Conservation (phyloP, 1,284 basidiomycete genomes). For the Fomitopsis betulina region DNA sequence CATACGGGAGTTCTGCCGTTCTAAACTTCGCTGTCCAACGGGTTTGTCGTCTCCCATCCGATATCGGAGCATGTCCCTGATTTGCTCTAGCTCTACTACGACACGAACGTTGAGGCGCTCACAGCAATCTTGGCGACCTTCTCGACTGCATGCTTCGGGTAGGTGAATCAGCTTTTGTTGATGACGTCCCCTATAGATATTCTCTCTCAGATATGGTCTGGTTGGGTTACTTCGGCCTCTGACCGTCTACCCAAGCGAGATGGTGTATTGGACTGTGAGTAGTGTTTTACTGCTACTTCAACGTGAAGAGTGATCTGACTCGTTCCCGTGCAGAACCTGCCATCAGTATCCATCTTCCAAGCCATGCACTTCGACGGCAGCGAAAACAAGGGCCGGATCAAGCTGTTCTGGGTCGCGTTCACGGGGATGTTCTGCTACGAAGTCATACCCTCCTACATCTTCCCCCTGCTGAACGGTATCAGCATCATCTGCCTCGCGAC, state of each 20-base stretch:
- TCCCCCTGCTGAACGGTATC: slow-evolving; percentile 52
- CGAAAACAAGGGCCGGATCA: slow-evolving; percentile 48
- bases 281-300: slow-evolving; percentile 4
- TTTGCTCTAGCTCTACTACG: slow-evolving; percentile 53
- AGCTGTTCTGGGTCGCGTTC: slow-evolving; percentile 58
- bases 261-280: slow-evolving; percentile 61
- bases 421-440: slow-evolving; percentile 53
- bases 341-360: slow-evolving; percentile 60
- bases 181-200: not conserved
- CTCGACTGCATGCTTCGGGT: slow-evolving; percentile 64
- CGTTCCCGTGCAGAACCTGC: slow-evolving; percentile 37
- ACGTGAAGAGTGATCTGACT: not conserved
- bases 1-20: slow-evolving; percentile 47
- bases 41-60: slow-evolving; percentile 29
- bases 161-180: slow-evolving; percentile 7
- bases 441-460: slow-evolving; percentile 57
- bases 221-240: slow-evolving; percentile 54
- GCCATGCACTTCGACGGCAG: slow-evolving; percentile 49
- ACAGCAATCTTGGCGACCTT: slow-evolving; percentile 63
- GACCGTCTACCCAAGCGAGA: slow-evolving; percentile 65
- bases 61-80: not conserved
- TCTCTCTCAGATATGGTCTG: slow-evolving; percentile 44
- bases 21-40: slow-evolving; percentile 59
- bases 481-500: slow-evolving; percentile 55
- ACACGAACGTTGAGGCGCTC: slow-evolving; percentile 47